These are phyloP conservation scores for Pythium sp. DNA, from an alignment of 352 stramenopile genomes.

Conservation along the genomic window DNA sequence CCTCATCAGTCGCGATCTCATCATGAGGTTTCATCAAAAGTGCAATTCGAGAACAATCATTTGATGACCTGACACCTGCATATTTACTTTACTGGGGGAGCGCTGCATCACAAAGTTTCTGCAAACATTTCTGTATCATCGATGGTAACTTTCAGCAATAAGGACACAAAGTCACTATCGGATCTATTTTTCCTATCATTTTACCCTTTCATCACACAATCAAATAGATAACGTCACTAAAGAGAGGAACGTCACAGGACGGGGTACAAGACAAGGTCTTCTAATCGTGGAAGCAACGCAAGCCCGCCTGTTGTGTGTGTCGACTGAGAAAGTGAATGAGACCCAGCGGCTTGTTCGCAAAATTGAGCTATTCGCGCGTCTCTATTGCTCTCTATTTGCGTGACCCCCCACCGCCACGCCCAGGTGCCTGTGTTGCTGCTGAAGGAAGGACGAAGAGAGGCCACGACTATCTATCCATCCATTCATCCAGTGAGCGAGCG, in stretches of 20 bases:
- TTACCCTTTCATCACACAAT: no score
- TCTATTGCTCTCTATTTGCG: conserved; percentile 7
- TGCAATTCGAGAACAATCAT: conserved; percentile 3
- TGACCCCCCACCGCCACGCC: not conserved
- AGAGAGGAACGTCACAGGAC: not conserved
- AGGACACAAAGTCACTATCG: not conserved
- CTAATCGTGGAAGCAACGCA: conserved; percentile 8
- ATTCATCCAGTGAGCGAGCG: not conserved
- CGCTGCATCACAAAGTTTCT: not conserved
- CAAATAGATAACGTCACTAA: not conserved
- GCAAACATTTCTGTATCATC: not conserved
- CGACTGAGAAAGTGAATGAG: not conserved
- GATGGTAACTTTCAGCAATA: no score
- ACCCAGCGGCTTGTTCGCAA: not conserved
- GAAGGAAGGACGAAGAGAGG: not conserved
- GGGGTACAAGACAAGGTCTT: not conserved
- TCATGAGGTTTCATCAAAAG: not conserved
- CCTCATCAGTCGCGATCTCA: not conserved
- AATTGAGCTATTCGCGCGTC: not conserved
- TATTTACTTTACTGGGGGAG: not conserved
- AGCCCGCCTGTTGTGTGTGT: not conserved
- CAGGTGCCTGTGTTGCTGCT: not conserved
- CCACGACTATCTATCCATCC: no score
- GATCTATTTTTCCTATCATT: no score
- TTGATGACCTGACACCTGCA: not conserved